A percentile compares a stretch with the other conserved stretches of the same genome.
phyloP scores from a whole-genome alignment of 2,329 filamentous ascomycete genomes.

The Grosmannia huntii region DNA sequence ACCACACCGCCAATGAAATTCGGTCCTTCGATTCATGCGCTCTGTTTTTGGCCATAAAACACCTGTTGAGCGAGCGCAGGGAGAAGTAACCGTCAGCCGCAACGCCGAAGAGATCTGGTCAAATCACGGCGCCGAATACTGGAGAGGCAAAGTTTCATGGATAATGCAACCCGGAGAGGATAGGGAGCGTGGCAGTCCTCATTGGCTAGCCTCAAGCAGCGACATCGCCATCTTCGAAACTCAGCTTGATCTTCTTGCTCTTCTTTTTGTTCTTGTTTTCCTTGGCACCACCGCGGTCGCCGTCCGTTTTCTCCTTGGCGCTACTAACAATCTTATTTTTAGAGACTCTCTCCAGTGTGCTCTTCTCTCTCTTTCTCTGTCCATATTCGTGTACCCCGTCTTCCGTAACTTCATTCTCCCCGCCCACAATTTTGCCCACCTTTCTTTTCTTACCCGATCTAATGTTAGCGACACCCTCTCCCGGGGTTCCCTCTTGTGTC shows the following conservation, averaged over 20 bases:
- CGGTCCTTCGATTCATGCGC: no score
- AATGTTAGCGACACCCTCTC: constrained; percentile 22
- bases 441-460: constrained; percentile 42
- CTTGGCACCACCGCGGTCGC: not conserved
- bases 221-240: constrained; percentile 49
- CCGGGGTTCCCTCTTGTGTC: not conserved
- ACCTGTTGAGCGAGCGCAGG: no score
- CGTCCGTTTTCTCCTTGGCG: constrained; percentile 15
- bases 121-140: no score
- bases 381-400: constrained; percentile 12
- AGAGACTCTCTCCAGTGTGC: not conserved
- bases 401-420: constrained; percentile 20
- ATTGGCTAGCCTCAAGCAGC: not conserved
- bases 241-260: constrained; percentile 53
- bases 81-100: no score
- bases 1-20: no score
- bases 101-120: no score
- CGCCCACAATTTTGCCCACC: constrained; percentile 35
- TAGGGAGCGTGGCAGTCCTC: no score
- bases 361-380: constrained; percentile 16
- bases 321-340: not conserved
- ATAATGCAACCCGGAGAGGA: no score
- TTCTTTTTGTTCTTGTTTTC: constrained; percentile 43
- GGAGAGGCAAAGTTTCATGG: no score
- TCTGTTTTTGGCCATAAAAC: no score